These are phyloP conservation scores for Chlamydomonas asymmetrica DNA, from an alignment of 139 green algal species.

Conservation along the genomic window DNA sequence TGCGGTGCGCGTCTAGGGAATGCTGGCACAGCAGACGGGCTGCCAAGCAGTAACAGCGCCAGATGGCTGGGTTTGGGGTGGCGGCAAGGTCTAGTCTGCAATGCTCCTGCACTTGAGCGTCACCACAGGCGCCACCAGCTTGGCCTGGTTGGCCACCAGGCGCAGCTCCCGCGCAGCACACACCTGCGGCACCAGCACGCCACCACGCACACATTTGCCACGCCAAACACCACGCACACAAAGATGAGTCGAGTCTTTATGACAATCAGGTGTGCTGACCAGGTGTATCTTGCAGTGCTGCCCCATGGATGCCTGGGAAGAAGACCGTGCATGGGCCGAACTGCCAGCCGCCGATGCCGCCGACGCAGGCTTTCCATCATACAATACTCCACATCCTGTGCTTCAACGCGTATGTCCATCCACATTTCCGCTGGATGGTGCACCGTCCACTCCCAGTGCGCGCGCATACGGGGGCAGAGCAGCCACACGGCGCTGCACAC, in stretches of 20 bases:
- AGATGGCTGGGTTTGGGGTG: too few species aligned
- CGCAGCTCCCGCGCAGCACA: conserved; percentile 38
- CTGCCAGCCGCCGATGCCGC: background rate
- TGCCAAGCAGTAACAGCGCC: too few species aligned
- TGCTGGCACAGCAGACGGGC: too few species aligned
- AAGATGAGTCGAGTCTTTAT: too few species aligned
- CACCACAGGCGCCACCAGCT: conserved; percentile 20
- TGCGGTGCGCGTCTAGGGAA: too few species aligned
- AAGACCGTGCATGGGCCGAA: background rate
- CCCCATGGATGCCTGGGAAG: background rate
- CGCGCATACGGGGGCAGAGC: too few species aligned
- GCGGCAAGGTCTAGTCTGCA: too few species aligned
- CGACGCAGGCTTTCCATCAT: background rate
- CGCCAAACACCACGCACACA: background rate
- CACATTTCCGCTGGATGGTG: too few species aligned
- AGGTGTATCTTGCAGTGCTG: background rate
- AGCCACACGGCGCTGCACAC: background rate
- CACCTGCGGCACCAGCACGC: conserved; percentile 7
- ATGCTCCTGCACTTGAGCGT: conserved; percentile 6
- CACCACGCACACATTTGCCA: background rate
- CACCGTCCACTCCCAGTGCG: background rate
- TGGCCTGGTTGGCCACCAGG: conserved; percentile 30
- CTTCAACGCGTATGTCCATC: background rate
- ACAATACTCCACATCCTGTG: background rate
- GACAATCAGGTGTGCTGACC: background rate